Conservation (phyloP, 2,329 filamentous ascomycete genomes). For the Pseudocercospora cruenta region DNA sequence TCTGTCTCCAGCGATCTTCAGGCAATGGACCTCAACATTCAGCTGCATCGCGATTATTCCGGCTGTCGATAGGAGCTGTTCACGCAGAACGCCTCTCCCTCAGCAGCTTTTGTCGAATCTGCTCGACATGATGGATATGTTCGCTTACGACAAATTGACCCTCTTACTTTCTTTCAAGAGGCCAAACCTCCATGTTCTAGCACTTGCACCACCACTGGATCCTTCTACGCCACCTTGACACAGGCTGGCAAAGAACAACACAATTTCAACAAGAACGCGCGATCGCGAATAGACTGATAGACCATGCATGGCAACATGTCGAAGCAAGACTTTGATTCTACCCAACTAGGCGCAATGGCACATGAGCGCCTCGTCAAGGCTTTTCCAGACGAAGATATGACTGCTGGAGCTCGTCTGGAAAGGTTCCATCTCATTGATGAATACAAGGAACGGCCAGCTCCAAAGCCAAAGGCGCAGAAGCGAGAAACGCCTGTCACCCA, state of each 20-base stretch:
- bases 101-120: background rate
- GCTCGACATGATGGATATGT: slow-evolving; percentile 3
- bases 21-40: background rate
- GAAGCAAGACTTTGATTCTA: background rate
- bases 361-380: background rate
- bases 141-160: background rate
- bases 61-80: slow-evolving; percentile 1
- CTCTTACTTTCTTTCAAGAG: slow-evolving; percentile 6
- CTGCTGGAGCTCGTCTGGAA: background rate
- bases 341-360: slow-evolving; percentile 2
- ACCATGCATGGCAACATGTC: background rate
- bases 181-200: background rate
- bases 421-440: slow-evolving; percentile 1
- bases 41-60: background rate
- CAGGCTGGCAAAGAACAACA: background rate
- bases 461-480: background rate
- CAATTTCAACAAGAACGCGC: background rate
- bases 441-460: background rate
- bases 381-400: slow-evolving; percentile 7
- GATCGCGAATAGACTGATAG: background rate
- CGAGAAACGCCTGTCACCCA: background rate
- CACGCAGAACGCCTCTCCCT: background rate
- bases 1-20: background rate
- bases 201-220: slow-evolving; percentile 1
- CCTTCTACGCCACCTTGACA: slow-evolving; percentile 6